phyloP scores from a whole-genome alignment of 2,329 filamentous ascomycete species.

The Ceratocystis papillata region DNA sequence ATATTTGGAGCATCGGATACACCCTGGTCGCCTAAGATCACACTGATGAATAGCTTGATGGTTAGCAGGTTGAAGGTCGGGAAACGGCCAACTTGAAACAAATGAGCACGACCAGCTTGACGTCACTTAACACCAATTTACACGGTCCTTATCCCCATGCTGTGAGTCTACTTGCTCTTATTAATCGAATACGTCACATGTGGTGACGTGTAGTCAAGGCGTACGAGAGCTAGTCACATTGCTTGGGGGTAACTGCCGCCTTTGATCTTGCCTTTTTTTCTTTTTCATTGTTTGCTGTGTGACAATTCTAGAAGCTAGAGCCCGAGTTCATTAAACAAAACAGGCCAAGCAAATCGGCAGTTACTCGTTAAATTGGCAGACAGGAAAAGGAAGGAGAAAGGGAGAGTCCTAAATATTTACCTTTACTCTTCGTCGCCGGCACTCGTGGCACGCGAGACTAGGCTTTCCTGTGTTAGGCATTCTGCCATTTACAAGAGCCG shows the following conservation, averaged over 20 bases:
- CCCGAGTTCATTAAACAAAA: background rate
- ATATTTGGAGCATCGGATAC: constrained; percentile 22
- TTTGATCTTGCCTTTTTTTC: no score
- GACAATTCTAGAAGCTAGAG: background rate
- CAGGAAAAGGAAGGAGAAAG: background rate
- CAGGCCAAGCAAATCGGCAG: background rate
- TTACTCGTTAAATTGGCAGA: background rate
- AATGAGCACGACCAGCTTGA: background rate
- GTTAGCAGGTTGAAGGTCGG: background rate
- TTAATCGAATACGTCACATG: no score
- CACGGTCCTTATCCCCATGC: background rate
- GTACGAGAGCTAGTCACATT: no score
- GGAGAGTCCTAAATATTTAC: background rate
- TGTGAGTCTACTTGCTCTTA: no score
- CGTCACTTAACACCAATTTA: background rate
- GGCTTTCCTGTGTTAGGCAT: constrained; percentile 24
- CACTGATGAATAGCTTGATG: constrained; percentile 13
- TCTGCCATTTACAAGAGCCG: background rate
- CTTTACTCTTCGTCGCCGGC: constrained; percentile 22
- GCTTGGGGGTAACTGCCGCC: no score
- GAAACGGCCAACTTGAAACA: background rate
- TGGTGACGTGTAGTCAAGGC: background rate
- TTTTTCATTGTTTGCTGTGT: background rate
- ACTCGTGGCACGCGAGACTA: constrained; percentile 24
- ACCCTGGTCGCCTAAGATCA: constrained; percentile 23